Evolutionary conservation across 1,284 basidiomycete species (phyloP), one percentile per base, ranked within the genome.

Genomic region (Ceratobasidium sp.): DNA sequence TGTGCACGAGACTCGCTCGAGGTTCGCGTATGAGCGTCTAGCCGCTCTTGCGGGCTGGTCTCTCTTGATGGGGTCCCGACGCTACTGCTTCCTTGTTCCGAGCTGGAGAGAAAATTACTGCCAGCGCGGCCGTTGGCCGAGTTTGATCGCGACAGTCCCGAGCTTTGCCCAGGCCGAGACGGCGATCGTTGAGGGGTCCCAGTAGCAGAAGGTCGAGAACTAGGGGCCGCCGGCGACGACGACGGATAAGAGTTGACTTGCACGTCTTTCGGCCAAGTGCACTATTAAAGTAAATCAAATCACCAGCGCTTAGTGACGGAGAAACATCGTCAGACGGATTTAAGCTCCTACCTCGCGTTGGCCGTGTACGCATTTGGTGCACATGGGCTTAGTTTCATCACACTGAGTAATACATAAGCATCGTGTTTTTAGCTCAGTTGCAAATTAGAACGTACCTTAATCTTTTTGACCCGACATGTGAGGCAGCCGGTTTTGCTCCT

Each of bases 391-490:
- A 11, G 87, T 86, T 82, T 94, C 92, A 79, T 94, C 92, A 80
- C 92, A 94, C 92, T 94, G 50, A 14, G 30, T 16, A 28, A 41
- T 46, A 57, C 13, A 74, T 61, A 44, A 73, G 66, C 69, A 55
- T 67, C 26, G 41, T 41, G 14, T 16, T 41, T 43, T 44, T 21
- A 26, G 49, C 57, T 43, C 28, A 32, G 74, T 55, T 52, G 57
- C n/a, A 58, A 59, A 79, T 69, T 26, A 44, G 41, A 32, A 74
- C 85, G 70, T 75, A 92, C 92, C 87, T 94, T 94, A 78, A 94
- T 91, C 86, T 94, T 94, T 84, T 94, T 94, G 76, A 88, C 87
- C 78, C 92, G 87, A 84, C 92, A 94, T 35, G 92, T 94, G 78
- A 94, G 81, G 78, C 92, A 94, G 23, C 92, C 92, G 0, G 91